These are phyloP conservation scores for Stemphylium vesicarium DNA, from an alignment of 2,329 filamentous ascomycete species.

Conservation along the genomic window DNA sequence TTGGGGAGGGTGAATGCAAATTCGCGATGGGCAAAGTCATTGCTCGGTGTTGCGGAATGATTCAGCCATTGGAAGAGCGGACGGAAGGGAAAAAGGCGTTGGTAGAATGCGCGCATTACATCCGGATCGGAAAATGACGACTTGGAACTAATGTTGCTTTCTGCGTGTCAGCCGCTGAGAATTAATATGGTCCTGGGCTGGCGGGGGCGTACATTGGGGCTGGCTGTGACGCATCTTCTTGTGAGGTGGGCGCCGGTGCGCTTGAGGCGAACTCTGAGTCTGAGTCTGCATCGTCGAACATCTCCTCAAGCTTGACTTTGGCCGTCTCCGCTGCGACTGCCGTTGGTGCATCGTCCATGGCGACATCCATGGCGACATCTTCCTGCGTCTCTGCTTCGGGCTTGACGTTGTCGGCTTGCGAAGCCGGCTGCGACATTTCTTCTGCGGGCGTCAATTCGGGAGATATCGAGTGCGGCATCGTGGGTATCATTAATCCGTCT, in stretches of 20 bases:
- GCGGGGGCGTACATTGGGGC: slow-evolving; percentile 46
- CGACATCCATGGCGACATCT: slow-evolving; percentile 41
- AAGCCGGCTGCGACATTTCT: slow-evolving; percentile 42
- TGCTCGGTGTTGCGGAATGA: slow-evolving; percentile 82
- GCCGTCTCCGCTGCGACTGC: slow-evolving; percentile 36
- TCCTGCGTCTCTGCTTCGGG: slow-evolving; percentile 37
- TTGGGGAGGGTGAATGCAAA: slow-evolving; percentile 96
- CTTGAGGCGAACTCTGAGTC: slow-evolving; percentile 66
- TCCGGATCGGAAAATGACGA: slow-evolving; percentile 71
- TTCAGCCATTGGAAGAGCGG: slow-evolving; percentile 98
- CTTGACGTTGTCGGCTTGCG: slow-evolving; percentile 48
- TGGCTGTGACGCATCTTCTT: slow-evolving; percentile 49
- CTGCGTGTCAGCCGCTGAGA: slow-evolving; percentile 21
- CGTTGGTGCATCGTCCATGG: slow-evolving; percentile 40
- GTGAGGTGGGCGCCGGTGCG: slow-evolving; percentile 54
- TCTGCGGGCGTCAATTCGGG: slow-evolving; percentile 49
- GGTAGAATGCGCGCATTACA: slow-evolving; percentile 92
- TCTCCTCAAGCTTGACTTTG: slow-evolving; percentile 59
- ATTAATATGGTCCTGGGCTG: background rate
- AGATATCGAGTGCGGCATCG: slow-evolving; percentile 57
- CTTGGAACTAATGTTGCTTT: slow-evolving; percentile 48
- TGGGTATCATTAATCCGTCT: slow-evolving; percentile 12
- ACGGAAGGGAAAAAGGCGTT: slow-evolving; percentile 92
- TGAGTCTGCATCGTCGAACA: slow-evolving; percentile 64
- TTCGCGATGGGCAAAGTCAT: slow-evolving; percentile 90